phyloP scores from a whole-genome alignment of 257 asterid genomes.

The Buddleja alternifolia region DNA sequence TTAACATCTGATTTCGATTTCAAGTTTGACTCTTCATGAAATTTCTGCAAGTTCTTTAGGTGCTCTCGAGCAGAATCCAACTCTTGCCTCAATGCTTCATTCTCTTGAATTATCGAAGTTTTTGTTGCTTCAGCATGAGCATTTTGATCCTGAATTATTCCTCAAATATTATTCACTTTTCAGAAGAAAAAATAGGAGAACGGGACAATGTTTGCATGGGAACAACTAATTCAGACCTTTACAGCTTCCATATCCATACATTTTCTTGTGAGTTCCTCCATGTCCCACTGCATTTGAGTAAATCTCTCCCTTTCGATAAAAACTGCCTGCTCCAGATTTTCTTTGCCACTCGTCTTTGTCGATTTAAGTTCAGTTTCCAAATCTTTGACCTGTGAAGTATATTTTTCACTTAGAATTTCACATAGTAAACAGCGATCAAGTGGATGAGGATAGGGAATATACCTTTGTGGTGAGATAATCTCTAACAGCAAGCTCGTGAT shows the following conservation, averaged over 20 bases:
- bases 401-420: too few relatives aligned
- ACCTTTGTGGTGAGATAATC: conserved; percentile 62
- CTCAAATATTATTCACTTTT: conserved; percentile 20
- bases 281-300: conserved; percentile 71
- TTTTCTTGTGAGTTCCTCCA: conserved; percentile 64
- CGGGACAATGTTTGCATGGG: conserved; percentile 16
- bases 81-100: conserved; percentile 48
- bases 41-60: conserved; percentile 49
- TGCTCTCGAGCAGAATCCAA: conserved; percentile 55
- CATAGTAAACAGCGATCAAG: neutral
- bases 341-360: conserved; percentile 52
- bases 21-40: conserved; percentile 45
- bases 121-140: conserved; percentile 41
- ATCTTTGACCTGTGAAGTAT: conserved; percentile 73
- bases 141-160: conserved; percentile 48
- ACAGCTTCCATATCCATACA: conserved; percentile 57
- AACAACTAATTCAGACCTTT: conserved; percentile 48
- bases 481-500: conserved; percentile 63
- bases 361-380: conserved; percentile 62
- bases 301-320: conserved; percentile 52
- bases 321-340: conserved; percentile 60
- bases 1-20: conserved; percentile 56
- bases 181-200: neutral
- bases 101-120: conserved; percentile 42
- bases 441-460: conserved; percentile 18